Conservation (phyloP, 148 eudicot genomes). For the Rhododendron ferrugineum region DNA sequence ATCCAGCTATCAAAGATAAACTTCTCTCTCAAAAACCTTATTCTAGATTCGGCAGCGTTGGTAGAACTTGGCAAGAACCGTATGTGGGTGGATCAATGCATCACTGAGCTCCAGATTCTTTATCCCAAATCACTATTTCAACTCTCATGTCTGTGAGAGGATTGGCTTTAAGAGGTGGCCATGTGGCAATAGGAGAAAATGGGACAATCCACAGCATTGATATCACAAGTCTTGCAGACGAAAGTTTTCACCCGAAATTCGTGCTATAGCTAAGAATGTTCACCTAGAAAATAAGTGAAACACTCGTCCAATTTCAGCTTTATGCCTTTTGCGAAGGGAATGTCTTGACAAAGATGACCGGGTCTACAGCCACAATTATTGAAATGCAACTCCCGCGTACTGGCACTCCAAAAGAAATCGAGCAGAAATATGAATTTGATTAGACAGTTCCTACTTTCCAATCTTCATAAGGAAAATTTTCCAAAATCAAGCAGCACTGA, state of each 20-base stretch:
- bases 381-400: not conserved
- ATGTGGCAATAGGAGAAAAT: not conserved
- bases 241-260: not conserved
- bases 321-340: not conserved
- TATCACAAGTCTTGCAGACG: not conserved
- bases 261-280: not conserved
- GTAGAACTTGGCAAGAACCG: not conserved
- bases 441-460: not conserved
- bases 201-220: constrained; percentile 1
- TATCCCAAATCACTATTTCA: not conserved
- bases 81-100: not conserved
- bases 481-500: not conserved
- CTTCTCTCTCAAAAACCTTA: not conserved
- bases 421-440: not conserved
- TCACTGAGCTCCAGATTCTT: not conserved
- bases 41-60: not conserved
- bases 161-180: not conserved
- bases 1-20: not conserved
- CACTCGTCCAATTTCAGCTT: not conserved
- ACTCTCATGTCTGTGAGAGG: not conserved
- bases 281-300: not conserved
- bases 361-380: not conserved
- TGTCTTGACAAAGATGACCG: not conserved
- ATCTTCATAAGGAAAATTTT: not conserved
- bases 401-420: not conserved